Evolutionary conservation across 768 basidiomycete species (phyloP).

Genomic region (Xanthoconium stramineum): DNA sequence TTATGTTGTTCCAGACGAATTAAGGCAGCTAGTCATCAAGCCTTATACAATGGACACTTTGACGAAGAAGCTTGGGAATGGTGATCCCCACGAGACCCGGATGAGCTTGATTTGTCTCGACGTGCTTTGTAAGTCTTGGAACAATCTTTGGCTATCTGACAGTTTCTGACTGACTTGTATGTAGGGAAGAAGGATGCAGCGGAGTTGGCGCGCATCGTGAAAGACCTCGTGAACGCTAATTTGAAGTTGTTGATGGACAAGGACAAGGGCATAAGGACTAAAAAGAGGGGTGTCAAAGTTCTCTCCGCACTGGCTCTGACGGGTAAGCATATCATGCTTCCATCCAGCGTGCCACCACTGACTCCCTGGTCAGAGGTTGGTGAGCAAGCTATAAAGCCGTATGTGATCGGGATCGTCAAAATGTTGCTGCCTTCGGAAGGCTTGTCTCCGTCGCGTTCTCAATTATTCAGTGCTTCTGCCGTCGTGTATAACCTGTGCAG

Average conservation of each 20-base stretch:
- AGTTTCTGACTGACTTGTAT: background rate
- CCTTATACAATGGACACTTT: background rate
- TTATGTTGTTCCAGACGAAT: background rate
- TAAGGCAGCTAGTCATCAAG: background rate
- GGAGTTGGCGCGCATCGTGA: background rate
- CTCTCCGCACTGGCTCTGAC: constrained; percentile 3
- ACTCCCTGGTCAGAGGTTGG: too few relatives aligned
- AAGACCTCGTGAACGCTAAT: too few relatives aligned
- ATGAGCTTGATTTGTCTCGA: constrained; percentile 4
- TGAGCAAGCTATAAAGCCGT: background rate
- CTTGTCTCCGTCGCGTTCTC: background rate
- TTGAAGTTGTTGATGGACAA: background rate
- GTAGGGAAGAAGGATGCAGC: background rate
- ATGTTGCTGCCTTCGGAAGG: background rate
- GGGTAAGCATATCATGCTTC: too few relatives aligned
- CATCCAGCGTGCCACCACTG: too few relatives aligned
- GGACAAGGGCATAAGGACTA: too few relatives aligned
- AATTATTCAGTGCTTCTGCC: background rate
- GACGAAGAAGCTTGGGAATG: background rate
- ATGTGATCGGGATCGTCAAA: background rate
- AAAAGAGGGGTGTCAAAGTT: too few relatives aligned
- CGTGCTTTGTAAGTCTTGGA: background rate
- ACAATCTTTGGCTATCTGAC: background rate
- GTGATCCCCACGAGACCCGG: background rate
- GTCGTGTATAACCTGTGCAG: constrained; percentile 1